Conservation (phyloP, 2,329 filamentous ascomycete species). For the Botrytis galanthina region DNA sequence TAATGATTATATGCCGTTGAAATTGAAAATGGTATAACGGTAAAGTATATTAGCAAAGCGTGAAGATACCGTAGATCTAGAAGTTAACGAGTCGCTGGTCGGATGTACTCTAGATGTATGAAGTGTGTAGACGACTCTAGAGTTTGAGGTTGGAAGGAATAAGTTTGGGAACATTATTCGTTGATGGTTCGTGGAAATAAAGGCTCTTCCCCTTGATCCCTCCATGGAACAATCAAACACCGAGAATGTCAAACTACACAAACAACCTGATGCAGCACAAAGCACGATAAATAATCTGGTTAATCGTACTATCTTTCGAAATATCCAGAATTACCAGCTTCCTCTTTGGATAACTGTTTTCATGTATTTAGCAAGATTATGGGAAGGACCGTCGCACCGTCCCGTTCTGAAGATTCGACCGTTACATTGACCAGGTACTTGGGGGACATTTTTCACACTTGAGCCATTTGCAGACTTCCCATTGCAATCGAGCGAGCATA, state of each 20-base stretch:
- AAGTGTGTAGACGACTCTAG: neutral
- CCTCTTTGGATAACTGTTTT: neutral
- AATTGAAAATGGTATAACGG: slow-evolving; percentile 41
- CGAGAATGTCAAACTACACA: neutral
- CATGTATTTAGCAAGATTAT: neutral
- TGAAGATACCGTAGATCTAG: slow-evolving; percentile 24
- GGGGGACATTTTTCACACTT: neutral
- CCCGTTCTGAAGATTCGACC: slow-evolving; percentile 2
- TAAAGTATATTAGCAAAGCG: slow-evolving; percentile 37
- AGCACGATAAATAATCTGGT: neutral
- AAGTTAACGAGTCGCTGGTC: slow-evolving; percentile 1
- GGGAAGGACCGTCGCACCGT: slow-evolving; percentile 9
- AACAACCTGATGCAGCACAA: slow-evolving; percentile 1
- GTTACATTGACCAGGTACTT: slow-evolving; percentile 12
- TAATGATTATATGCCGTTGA: slow-evolving; percentile 48
- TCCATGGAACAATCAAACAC: slow-evolving; percentile 1
- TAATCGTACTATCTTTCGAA: neutral
- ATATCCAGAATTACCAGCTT: neutral
- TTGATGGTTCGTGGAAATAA: slow-evolving; percentile 3
- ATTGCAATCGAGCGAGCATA: slow-evolving; percentile 5
- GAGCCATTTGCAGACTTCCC: neutral
- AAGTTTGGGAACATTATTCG: neutral
- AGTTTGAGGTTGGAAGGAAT: neutral
- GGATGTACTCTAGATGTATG: slow-evolving; percentile 3
- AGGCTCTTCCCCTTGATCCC: neutral